Evolutionary conservation across 2,329 filamentous ascomycete species (phyloP), one percentile per base, ranked within the genome.

Genomic region (Alternaria sp.): DNA sequence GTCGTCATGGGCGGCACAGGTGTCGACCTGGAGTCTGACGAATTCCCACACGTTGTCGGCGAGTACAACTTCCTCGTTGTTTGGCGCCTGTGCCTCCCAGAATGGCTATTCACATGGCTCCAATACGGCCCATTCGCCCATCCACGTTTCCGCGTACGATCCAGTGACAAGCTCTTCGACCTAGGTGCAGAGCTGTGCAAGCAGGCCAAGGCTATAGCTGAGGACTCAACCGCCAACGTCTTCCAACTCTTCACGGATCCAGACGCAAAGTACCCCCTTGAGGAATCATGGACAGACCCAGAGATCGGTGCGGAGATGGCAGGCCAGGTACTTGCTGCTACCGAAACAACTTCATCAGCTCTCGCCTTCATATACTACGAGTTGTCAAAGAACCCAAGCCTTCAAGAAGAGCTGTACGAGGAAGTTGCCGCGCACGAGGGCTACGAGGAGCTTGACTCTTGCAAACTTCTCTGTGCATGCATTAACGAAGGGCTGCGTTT

Each of bases 51-150:
- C 6, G 61, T 69, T 11, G 67, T 71, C 9, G 68, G 68, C 17
- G 67, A 71, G 30, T 71, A 71, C 26, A 71, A 71, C 28, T 71
- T 71, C 26, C 68, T 68, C 7, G 68, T 71, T 1, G 65, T 71
- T 6, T 71, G 68, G 68, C 53, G 68, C 11, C 61, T 71, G 6
- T 71, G 68, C 12, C 65, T 69, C 21, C 68, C 67, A 6, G 63
- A 69, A 15, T 71, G 68, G 68, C 54, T 71, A 3, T 71, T 71
- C 28, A 17, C 32, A 28, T 71, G 68, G 67, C 58, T 69, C 3
- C 65, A 69, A 19, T 63, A 68, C 53, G 30, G 59, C 15, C 68
- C 68, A 1, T 71, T 71, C 36, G 15, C 58, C 2, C 63, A 68
- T 45, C 12, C 68, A 2, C 61, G 67, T 12, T 71, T 69, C 30